Evolutionary conservation across 2,329 filamentous ascomycete genomes (phyloP).

Genomic region (Zymoseptoria brevis): DNA sequence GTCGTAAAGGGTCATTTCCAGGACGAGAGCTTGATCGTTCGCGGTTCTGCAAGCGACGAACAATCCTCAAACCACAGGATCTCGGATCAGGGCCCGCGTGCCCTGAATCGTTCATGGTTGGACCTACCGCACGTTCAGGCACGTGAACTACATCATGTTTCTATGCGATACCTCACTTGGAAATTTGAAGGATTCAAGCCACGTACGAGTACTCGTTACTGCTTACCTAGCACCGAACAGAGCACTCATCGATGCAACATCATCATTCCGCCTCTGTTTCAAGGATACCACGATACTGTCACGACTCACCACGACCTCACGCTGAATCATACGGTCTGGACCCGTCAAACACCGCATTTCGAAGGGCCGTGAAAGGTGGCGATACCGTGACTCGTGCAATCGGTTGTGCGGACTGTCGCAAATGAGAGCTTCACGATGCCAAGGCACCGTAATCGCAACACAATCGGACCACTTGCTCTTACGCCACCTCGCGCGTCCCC

Average conservation of each 20-base stretch:
- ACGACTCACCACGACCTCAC: no score
- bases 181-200: not conserved
- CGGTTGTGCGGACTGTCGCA: no score
- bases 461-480: not conserved
- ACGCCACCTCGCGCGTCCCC: not conserved
- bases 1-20: not conserved
- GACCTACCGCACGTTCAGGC: not conserved
- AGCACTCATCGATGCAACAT: not conserved
- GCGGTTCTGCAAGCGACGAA: not conserved
- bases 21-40: not conserved
- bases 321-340: no score
- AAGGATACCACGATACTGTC: not conserved
- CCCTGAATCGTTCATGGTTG: not conserved
- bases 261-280: not conserved
- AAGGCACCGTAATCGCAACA: not conserved
- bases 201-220: not conserved
- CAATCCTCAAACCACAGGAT: not conserved
- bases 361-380: no score
- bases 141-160: not conserved
- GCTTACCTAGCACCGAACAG: not conserved
- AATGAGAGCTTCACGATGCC: no score
- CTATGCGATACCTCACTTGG: not conserved
- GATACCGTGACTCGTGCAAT: no score
- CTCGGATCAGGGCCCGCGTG: not conserved
- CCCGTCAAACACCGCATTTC: no score